Conservation (phyloP, 1,139 yeast genomes). For the Waltiozyma sp. region DNA sequence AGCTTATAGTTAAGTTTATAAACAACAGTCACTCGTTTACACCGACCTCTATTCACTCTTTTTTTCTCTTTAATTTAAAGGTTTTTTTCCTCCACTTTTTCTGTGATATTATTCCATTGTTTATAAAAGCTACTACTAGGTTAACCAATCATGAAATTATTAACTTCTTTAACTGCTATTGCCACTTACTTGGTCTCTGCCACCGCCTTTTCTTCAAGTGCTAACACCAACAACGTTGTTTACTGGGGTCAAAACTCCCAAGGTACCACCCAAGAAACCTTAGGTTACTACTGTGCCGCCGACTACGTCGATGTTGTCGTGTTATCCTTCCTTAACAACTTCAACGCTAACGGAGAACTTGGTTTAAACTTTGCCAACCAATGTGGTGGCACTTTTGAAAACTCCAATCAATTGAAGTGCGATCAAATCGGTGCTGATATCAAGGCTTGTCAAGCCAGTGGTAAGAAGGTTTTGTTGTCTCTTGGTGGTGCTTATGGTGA, state of each 20-base stretch:
- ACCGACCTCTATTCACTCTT: neutral
- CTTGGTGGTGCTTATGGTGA: slow-evolving; percentile 53
- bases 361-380: slow-evolving; percentile 12
- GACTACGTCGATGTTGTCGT: slow-evolving; percentile 51
- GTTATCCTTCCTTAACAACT: slow-evolving; percentile 51
- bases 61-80: neutral
- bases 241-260: slow-evolving; percentile 79
- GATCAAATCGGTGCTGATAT: slow-evolving; percentile 42
- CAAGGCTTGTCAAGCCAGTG: too few species aligned
- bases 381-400: slow-evolving; percentile 5
- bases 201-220: neutral
- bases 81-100: too few species aligned
- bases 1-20: too few species aligned
- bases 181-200: neutral
- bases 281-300: slow-evolving; percentile 42
- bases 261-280: slow-evolving; percentile 30
- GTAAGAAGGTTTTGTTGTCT: slow-evolving; percentile 60
- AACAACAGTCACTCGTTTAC: neutral
- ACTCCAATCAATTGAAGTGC: slow-evolving; percentile 4
- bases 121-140: too few species aligned
- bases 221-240: slow-evolving; percentile 19
- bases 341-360: slow-evolving; percentile 9
- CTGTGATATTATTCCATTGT: neutral
- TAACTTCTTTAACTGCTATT: neutral
- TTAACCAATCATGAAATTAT: neutral